Percentiles rank a stretch among this genome's conserved stretches.
Conservation (phyloP, 768 basidiomycete genomes). For the Sarcodon aspratus region DNA sequence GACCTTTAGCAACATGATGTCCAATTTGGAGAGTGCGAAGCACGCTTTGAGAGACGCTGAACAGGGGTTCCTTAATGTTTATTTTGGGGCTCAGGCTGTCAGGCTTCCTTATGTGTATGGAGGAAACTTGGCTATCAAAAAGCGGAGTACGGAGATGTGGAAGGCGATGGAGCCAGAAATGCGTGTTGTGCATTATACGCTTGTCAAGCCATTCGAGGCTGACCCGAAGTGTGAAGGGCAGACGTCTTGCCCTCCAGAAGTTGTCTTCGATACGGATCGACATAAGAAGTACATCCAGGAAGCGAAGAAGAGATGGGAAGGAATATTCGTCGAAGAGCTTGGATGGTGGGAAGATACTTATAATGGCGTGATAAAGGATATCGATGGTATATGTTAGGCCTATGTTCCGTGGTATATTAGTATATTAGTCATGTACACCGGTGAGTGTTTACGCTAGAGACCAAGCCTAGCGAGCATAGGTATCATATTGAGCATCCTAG, state of each 20-base stretch:
- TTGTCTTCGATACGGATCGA: constrained; percentile 9
- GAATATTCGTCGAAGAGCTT: constrained; percentile 11
- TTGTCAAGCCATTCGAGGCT: constrained; percentile 13
- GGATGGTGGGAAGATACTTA: constrained; percentile 14
- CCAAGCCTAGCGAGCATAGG: too few relatives aligned
- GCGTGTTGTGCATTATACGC: constrained; percentile 24
- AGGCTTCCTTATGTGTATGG: constrained; percentile 25
- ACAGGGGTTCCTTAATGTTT: constrained; percentile 30
- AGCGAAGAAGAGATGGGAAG: constrained; percentile 8
- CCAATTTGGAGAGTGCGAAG: constrained; percentile 26
- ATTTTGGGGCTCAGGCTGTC: constrained; percentile 20
- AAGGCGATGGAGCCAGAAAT: constrained; percentile 16
- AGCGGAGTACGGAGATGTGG: constrained; percentile 19
- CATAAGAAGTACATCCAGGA: constrained; percentile 10
- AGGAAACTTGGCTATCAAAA: constrained; percentile 24
- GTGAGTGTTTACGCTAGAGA: too few relatives aligned
- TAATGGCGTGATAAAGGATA: constrained; percentile 7
- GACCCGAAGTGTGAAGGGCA: constrained; percentile 7
- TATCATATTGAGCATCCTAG: too few relatives aligned
- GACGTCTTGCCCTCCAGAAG: constrained; percentile 7
- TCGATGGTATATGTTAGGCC: background rate
- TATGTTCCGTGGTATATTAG: too few relatives aligned
- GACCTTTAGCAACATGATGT: constrained; percentile 18
- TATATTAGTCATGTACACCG: too few relatives aligned
- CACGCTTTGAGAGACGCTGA: constrained; percentile 27